phyloP scores from a whole-genome alignment of 352 stramenopile genomes.

The Thalassiosira exigua region DNA sequence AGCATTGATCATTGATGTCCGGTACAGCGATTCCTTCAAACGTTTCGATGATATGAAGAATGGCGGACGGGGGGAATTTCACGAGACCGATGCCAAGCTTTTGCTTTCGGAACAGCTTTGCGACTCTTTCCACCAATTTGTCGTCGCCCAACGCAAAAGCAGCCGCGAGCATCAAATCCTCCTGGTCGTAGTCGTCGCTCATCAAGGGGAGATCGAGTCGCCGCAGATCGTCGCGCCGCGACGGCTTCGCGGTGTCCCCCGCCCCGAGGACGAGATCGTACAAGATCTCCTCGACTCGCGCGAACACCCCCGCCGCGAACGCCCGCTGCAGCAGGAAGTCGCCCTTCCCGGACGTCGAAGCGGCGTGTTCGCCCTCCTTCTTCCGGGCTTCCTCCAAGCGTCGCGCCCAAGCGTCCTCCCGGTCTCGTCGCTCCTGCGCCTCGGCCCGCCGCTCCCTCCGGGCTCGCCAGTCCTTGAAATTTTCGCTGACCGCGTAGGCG shows the following conservation, averaged over 20 bases:
- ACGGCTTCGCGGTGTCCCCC: neutral
- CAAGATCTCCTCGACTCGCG: slow-evolving; percentile 9
- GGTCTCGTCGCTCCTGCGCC: slow-evolving; percentile 1
- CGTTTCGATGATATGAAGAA: slow-evolving; percentile 7
- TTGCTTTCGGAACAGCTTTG: slow-evolving; percentile 6
- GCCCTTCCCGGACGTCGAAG: neutral
- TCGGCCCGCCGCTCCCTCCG: neutral
- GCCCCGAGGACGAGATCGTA: neutral
- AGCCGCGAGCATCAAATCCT: slow-evolving; percentile 17
- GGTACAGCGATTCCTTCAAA: slow-evolving; percentile 1
- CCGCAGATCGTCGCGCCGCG: neutral
- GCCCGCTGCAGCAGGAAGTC: neutral
- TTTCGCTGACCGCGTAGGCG: neutral
- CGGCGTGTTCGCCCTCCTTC: neutral
- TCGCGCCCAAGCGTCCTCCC: neutral
- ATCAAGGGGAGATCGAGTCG: slow-evolving; percentile 15
- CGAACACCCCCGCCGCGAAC: neutral
- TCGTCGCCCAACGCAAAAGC: slow-evolving; percentile 18
- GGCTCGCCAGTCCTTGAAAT: neutral
- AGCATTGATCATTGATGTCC: neutral
- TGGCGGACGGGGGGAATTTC: slow-evolving; percentile 3
- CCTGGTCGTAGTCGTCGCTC: slow-evolving; percentile 15
- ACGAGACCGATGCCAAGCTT: slow-evolving; percentile 7
- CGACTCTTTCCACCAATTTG: slow-evolving; percentile 13
- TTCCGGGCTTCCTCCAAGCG: slow-evolving; percentile 1